Evolutionary conservation across 208 protist species (phyloP).

Genomic region (Trichomonas vaginalis): DNA sequence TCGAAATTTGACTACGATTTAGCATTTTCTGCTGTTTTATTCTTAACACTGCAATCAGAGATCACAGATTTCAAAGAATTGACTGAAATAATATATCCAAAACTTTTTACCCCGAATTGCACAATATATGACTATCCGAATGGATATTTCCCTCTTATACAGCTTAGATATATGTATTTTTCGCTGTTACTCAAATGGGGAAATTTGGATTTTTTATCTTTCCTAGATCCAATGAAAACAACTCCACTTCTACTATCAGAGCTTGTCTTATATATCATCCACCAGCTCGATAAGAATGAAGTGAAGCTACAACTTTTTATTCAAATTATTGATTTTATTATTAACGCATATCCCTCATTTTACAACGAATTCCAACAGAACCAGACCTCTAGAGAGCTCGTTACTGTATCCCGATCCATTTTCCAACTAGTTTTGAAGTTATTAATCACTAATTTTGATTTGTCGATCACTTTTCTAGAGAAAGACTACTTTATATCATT

Average conservation of each 20-base stretch:
- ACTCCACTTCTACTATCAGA: background rate
- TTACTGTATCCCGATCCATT: background rate
- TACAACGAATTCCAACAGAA: background rate
- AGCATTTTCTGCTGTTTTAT: background rate
- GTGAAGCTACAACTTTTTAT: background rate
- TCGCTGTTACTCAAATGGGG: background rate
- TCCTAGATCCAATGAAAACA: background rate
- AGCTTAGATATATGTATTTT: background rate
- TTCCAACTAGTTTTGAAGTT: background rate
- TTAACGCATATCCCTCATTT: background rate
- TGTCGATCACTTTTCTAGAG: background rate
- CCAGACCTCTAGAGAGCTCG: background rate
- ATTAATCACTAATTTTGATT: background rate
- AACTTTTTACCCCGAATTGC: background rate
- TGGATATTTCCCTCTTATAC: background rate
- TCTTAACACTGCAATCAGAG: background rate
- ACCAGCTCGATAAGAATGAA: background rate
- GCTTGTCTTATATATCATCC: background rate
- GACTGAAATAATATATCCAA: background rate
- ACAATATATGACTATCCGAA: background rate
- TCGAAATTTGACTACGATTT: background rate
- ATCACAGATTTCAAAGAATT: background rate
- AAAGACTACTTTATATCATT: background rate
- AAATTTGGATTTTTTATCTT: background rate
- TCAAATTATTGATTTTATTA: background rate